Percentiles rank a stretch among this genome's conserved stretches.
Evolutionary conservation across 2,329 filamentous ascomycete species (phyloP).

Genomic region (Fusarium albidum): DNA sequence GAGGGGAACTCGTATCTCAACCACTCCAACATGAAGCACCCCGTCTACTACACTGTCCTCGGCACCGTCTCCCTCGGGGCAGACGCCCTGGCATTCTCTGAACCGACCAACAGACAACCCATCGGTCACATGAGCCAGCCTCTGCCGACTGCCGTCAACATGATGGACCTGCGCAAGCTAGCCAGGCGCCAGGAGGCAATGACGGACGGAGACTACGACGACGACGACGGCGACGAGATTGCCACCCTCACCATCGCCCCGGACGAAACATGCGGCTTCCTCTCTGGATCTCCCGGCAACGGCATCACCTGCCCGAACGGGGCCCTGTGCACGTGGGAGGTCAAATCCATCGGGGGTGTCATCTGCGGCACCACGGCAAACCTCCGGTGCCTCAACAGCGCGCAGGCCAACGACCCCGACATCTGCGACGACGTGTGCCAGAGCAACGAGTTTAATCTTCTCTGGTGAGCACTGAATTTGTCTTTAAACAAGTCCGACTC

Average conservation of each 20-base stretch:
- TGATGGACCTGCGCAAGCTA: conserved; percentile 1
- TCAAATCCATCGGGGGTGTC: not conserved
- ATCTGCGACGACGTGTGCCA: conserved; percentile 27
- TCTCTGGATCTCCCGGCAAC: conserved; percentile 26
- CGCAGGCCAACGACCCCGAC: not conserved
- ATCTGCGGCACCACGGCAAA: conserved; percentile 8
- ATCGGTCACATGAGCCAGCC: conserved; percentile 11
- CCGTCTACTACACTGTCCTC: not conserved
- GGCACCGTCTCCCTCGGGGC: not conserved
- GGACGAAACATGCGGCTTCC: conserved; percentile 23
- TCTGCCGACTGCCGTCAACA: conserved; percentile 14
- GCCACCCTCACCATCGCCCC: conserved; percentile 20
- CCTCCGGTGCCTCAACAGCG: conserved; percentile 1
- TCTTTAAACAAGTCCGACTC: no score
- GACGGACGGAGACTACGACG: not conserved
- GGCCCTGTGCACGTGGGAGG: conserved; percentile 16
- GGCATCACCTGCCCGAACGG: conserved; percentile 25
- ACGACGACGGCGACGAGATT: no score
- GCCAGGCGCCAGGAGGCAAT: conserved; percentile 12
- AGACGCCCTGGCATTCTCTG: conserved; percentile 14
- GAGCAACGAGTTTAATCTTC: conserved; percentile 24
- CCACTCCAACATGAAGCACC: conserved; percentile 3
- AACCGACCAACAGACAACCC: conserved; percentile 13
- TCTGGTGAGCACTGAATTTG: conserved; percentile 16
- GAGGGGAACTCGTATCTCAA: not conserved